Evolutionary conservation across 2,329 filamentous ascomycete genomes (phyloP), one percentile per base, ranked within the genome.

Genomic region (Metarhizium sp.): DNA sequence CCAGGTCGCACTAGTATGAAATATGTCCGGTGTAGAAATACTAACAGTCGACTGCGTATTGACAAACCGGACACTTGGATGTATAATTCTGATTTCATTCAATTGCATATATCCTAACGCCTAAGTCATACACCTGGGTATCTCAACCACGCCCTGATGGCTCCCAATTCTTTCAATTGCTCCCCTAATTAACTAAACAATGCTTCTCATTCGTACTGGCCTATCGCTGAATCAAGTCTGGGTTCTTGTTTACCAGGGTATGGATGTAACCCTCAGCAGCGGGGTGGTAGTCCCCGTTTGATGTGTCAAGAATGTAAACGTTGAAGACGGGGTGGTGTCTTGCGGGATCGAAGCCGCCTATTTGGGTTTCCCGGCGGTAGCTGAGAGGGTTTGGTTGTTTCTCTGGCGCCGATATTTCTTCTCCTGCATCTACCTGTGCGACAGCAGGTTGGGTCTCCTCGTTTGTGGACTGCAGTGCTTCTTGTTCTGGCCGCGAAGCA

Each of bases 261-360:
- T 53, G 18, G n/a, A 47, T 53, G 42, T 53, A 53, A 7, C 51
- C 51, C 20, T 53, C 32, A 7, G 52, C 52, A 29, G 52, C 52
- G 20, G 52, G 52, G 30, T 40, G 52, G 45, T 5, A 49, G 8
- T 53, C 43, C 29, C 43, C 45, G 13, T 6, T 11, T 16, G 45
- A 53, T 16, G 45, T 49, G 45, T 53, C 45, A 8, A 49, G 45
- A 13, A 30, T 49, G 52, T 30, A 42, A n/a, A 48, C 52, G 42
- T 53, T 53, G 42, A 53, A 53, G 29, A 53, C 51, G 8, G 51
- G 42, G 30, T 53, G 51, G 29, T 53, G 51, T 34, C 51, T 46
- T 18, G 51, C 43, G 25, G 52, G 52, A 20, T 53, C 43, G 52
- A 48, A 53, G n/a, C 30, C 43, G 16, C 32, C 52, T 40, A 18